phyloP scores from a whole-genome alignment of 306 rosid genomes.

The Dalbergia cultrata region DNA sequence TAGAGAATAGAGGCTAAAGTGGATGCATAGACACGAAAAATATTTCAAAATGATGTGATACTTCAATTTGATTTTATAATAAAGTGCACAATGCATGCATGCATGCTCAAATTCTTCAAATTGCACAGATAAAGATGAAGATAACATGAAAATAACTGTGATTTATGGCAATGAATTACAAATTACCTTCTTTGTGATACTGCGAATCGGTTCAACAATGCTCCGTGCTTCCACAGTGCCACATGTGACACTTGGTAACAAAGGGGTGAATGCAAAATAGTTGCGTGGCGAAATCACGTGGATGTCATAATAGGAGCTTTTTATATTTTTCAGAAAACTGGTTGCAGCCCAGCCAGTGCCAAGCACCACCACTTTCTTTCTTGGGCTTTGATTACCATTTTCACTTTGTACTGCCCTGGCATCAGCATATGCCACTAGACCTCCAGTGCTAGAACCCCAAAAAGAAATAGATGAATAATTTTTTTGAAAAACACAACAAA shows the following conservation, averaged over 20 bases:
- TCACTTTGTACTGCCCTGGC: constrained; percentile 50
- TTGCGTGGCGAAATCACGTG: constrained; percentile 94
- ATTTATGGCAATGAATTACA: neutral
- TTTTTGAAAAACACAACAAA: neutral
- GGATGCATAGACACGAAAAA: constrained; percentile 17
- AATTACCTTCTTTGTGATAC: constrained; percentile 68
- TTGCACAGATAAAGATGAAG: constrained; percentile 2
- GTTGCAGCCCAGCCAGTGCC: constrained; percentile 99
- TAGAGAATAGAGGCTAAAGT: neutral
- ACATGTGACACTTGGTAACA: constrained; percentile 90
- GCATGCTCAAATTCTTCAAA: neutral
- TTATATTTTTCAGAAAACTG: constrained; percentile 78
- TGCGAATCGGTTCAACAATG: constrained; percentile 92
- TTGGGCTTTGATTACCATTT: constrained; percentile 13
- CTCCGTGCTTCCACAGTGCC: constrained; percentile 96
- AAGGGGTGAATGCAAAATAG: constrained; percentile 93
- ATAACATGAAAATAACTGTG: neutral
- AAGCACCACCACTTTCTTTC: constrained; percentile 87
- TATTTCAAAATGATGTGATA: neutral
- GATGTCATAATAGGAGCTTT: constrained; percentile 67
- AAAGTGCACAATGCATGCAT: neutral
- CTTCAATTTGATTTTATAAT: neutral
- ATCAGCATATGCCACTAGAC: constrained; percentile 76
- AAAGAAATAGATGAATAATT: neutral
- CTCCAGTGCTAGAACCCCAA: constrained; percentile 72